Percentiles rank a stretch among this genome's conserved stretches.
Evolutionary conservation across 495 filamentous ascomycete genomes (phyloP).

Genomic region (Penicillium ochrochloron): DNA sequence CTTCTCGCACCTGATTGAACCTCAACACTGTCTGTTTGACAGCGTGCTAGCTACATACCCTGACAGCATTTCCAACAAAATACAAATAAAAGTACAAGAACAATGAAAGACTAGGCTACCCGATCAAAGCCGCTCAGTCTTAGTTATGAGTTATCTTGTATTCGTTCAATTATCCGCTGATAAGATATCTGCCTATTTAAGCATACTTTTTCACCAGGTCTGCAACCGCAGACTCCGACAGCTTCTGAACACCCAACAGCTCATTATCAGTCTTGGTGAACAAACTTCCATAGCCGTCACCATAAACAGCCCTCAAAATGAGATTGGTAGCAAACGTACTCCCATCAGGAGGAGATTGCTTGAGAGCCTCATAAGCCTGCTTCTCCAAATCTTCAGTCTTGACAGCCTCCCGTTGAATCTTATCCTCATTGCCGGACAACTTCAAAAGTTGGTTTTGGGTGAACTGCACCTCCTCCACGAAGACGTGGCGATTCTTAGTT

Average conservation of each 20-base stretch:
- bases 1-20: neutral
- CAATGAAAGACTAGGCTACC: neutral
- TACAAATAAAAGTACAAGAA: neutral
- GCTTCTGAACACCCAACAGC: conserved; percentile 16
- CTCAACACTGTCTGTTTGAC: neutral
- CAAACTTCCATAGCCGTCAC: conserved; percentile 5
- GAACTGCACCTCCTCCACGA: conserved; percentile 53
- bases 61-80: neutral
- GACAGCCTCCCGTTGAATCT: conserved; percentile 11
- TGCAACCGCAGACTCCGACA: conserved; percentile 17
- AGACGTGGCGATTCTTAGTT: conserved; percentile 58
- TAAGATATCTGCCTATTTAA: neutral
- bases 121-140: neutral
- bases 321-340: conserved; percentile 14
- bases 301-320: conserved; percentile 17
- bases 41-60: neutral
- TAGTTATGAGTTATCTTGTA: neutral
- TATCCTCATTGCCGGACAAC: conserved; percentile 40
- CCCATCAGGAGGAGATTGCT: conserved; percentile 17
- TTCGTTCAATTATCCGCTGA: neutral
- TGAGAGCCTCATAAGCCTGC: conserved; percentile 18
- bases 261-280: conserved; percentile 24
- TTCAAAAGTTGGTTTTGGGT: conserved; percentile 60
- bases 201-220: conserved; percentile 19
- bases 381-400: conserved; percentile 19